Percentiles rank a stretch among this genome's conserved stretches.
Conservation (phyloP, 352 stramenopile genomes). For the Phytophthora idaei region DNA sequence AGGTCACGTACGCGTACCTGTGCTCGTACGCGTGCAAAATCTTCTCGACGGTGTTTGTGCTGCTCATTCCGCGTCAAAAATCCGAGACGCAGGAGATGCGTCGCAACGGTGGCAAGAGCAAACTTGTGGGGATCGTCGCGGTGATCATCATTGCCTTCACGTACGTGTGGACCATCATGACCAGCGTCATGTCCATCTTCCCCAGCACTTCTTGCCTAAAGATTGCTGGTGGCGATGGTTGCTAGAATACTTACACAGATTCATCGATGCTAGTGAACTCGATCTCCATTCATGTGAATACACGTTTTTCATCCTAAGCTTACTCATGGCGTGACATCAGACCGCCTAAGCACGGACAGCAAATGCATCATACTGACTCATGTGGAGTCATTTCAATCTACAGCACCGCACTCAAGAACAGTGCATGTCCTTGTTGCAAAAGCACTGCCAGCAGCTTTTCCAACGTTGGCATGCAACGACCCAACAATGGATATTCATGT, state of each 20-base stretch:
- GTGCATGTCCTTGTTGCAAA: background rate
- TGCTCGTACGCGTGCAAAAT: conserved; percentile 48
- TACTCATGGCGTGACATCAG: background rate
- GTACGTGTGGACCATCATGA: conserved; percentile 59
- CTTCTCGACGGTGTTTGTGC: conserved; percentile 47
- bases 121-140: conserved; percentile 41
- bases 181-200: conserved; percentile 61
- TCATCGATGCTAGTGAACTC: background rate
- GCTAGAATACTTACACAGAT: conserved; percentile 24
- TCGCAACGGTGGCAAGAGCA: conserved; percentile 41
- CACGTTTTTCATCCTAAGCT: conserved; percentile 7
- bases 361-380: conserved; percentile 9
- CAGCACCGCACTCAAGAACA: background rate
- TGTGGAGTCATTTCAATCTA: background rate
- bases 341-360: conserved; percentile 1
- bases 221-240: conserved; percentile 48
- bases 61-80: conserved; percentile 55
- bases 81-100: conserved; percentile 57
- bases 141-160: conserved; percentile 47
- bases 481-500: background rate
- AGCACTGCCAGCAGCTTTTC: background rate
- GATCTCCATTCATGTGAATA: conserved; percentile 6
- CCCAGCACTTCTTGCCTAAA: conserved; percentile 47
- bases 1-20: conserved; percentile 48
- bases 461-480: background rate